Evolutionary conservation across 1,284 basidiomycete species (phyloP).

Genomic region (Pyrrhoderma lamaoense): DNA sequence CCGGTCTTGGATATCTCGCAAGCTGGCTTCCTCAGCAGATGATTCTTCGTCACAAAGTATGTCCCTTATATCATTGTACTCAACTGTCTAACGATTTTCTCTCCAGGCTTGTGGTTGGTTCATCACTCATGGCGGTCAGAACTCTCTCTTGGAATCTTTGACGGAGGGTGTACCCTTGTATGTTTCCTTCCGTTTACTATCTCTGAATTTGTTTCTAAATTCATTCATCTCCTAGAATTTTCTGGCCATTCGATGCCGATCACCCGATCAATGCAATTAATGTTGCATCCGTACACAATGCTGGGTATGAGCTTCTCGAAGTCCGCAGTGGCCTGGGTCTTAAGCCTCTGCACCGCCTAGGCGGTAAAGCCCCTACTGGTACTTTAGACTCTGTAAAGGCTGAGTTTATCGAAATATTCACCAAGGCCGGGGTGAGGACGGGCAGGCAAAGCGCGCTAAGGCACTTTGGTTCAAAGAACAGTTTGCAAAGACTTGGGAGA

Average conservation of each 20-base stretch:
- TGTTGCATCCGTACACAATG: constrained; percentile 20
- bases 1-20: constrained; percentile 12
- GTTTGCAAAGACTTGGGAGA: constrained; percentile 9
- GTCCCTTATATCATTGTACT: not conserved
- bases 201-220: not conserved
- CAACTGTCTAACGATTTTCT: not conserved
- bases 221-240: constrained; percentile 21
- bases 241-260: constrained; percentile 24
- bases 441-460: constrained; percentile 5
- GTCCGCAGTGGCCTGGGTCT: constrained; percentile 23
- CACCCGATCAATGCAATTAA: constrained; percentile 24
- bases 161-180: constrained; percentile 18
- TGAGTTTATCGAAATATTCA: constrained; percentile 1
- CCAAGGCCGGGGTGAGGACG: constrained; percentile 10
- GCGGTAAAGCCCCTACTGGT: constrained; percentile 1
- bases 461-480: constrained; percentile 6
- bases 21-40: constrained; percentile 18
- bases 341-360: constrained; percentile 18
- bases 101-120: constrained; percentile 19
- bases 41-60: constrained; percentile 17
- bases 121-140: constrained; percentile 19
- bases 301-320: constrained; percentile 27
- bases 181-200: not conserved
- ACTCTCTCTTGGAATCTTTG: constrained; percentile 19
- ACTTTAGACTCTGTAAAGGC: constrained; percentile 3